These are phyloP conservation scores for Circinella minor DNA, from an alignment of 371 early-diverging fungal genomes.

Conservation along the genomic window DNA sequence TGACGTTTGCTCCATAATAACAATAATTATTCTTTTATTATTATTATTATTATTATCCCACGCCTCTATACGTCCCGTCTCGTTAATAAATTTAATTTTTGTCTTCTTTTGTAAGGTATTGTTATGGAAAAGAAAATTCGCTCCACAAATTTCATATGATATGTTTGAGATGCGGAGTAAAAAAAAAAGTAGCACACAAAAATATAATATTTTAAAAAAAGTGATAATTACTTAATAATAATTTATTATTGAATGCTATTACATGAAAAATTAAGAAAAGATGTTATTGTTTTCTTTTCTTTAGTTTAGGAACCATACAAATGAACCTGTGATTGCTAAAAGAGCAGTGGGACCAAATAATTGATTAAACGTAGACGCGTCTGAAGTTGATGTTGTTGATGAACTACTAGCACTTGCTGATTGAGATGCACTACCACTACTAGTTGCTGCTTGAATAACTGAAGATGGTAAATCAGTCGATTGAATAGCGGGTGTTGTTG, in stretches of 20 bases:
- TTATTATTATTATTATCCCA: too few relatives aligned
- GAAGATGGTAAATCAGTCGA: background rate
- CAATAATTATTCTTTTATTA: too few relatives aligned
- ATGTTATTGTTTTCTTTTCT: background rate
- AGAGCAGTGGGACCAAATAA: background rate
- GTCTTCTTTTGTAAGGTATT: too few relatives aligned
- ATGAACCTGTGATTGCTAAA: background rate
- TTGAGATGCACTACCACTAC: background rate
- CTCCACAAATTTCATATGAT: background rate
- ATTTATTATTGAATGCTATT: background rate
- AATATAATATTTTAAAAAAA: background rate
- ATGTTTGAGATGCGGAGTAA: too few relatives aligned
- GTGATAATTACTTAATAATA: background rate
- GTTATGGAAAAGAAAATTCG: background rate
- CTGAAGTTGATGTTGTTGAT: background rate
- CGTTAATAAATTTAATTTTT: background rate
- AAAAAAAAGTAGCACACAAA: too few relatives aligned
- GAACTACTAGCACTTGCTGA: background rate
- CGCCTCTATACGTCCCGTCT: background rate
- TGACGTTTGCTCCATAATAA: constrained; percentile 1
- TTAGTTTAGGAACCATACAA: background rate
- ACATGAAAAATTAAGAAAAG: too few relatives aligned
- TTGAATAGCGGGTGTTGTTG: background rate
- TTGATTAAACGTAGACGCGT: background rate
- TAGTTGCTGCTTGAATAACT: background rate